Conservation (phyloP, 352 stramenopile genomes). For the Thraustochytrium striatum region DNA sequence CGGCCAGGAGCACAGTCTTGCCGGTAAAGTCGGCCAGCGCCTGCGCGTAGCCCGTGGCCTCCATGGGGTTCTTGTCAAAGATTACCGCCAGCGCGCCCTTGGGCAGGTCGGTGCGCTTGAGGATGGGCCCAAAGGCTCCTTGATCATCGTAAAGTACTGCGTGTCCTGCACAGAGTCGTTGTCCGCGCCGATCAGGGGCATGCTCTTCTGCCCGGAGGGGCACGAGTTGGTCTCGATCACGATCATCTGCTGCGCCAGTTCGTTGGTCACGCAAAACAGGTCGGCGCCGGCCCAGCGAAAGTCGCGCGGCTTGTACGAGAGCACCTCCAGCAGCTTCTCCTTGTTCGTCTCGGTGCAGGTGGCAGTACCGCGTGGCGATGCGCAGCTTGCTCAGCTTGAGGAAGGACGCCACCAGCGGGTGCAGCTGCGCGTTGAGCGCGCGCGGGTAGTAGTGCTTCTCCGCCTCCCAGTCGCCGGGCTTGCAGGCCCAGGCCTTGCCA, state of each 20-base stretch:
- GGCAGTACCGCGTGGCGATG: conserved; percentile 50
- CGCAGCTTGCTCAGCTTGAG: conserved; percentile 41
- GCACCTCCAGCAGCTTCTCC: conserved; percentile 47
- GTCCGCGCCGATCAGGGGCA: conserved; percentile 35
- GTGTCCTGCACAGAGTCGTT: conserved; percentile 34
- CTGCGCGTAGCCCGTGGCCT: conserved; percentile 50
- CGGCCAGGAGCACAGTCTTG: conserved; percentile 49
- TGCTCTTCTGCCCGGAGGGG: conserved; percentile 50
- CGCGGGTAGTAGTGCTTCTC: conserved; percentile 53
- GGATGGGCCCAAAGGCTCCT: conserved; percentile 46
- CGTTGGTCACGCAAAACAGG: conserved; percentile 47
- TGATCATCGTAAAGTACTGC: conserved; percentile 34
- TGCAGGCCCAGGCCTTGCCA: conserved; percentile 23
- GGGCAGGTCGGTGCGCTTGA: conserved; percentile 47
- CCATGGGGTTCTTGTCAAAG: conserved; percentile 54
- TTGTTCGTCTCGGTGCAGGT: conserved; percentile 48
- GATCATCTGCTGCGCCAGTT: conserved; percentile 38
- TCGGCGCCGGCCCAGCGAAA: conserved; percentile 52
- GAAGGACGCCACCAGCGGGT: conserved; percentile 51
- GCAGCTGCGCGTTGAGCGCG: conserved; percentile 50
- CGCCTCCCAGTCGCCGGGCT: conserved; percentile 46
- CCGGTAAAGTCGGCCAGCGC: conserved; percentile 43
- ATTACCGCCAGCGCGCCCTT: conserved; percentile 50
- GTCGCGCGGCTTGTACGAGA: conserved; percentile 42
- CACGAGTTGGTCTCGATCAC: conserved; percentile 54